Conservation (phyloP, 345 rosid species). For the Draba incana region DNA sequence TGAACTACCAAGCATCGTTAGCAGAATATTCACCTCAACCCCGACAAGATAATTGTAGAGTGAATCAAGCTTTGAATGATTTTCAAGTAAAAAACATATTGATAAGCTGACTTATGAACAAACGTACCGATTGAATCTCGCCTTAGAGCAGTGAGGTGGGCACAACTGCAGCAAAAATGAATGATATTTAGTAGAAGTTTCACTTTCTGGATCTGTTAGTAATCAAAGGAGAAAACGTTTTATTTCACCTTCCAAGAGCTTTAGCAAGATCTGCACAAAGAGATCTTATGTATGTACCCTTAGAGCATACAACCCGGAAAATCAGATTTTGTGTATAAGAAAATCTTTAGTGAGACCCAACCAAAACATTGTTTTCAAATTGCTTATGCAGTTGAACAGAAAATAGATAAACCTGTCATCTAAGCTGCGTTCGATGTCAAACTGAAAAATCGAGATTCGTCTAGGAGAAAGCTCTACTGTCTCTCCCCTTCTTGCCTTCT, state of each 20-base stretch:
- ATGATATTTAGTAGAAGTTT: slow-evolving; percentile 6
- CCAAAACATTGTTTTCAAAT: not conserved
- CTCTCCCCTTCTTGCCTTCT: slow-evolving; percentile 97
- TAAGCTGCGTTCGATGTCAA: slow-evolving; percentile 87
- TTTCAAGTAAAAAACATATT: slow-evolving; percentile 4
- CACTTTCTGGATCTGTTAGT: slow-evolving; percentile 5
- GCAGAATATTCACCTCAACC: slow-evolving; percentile 74
- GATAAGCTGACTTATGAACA: slow-evolving; percentile 13
- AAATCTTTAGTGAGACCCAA: slow-evolving; percentile 11
- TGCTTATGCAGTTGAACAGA: not conserved
- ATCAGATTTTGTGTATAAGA: slow-evolving; percentile 76
- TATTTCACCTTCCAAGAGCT: slow-evolving; percentile 75
- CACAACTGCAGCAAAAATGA: slow-evolving; percentile 67
- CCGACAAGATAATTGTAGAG: not conserved
- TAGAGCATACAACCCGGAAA: slow-evolving; percentile 82
- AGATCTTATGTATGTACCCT: slow-evolving; percentile 94
- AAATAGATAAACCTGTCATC: slow-evolving; percentile 67
- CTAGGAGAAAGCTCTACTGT: slow-evolving; percentile 84
- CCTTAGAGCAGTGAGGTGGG: slow-evolving; percentile 90
- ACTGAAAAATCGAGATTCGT: slow-evolving; percentile 78
- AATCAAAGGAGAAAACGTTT: not conserved
- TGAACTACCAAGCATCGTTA: slow-evolving; percentile 87
- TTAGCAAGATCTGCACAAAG: slow-evolving; percentile 94
- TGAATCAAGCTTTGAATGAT: not conserved
- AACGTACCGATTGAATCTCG: slow-evolving; percentile 91